Conservation (phyloP, 306 rosid genomes). For the Aeschynomene evenia region DNA sequence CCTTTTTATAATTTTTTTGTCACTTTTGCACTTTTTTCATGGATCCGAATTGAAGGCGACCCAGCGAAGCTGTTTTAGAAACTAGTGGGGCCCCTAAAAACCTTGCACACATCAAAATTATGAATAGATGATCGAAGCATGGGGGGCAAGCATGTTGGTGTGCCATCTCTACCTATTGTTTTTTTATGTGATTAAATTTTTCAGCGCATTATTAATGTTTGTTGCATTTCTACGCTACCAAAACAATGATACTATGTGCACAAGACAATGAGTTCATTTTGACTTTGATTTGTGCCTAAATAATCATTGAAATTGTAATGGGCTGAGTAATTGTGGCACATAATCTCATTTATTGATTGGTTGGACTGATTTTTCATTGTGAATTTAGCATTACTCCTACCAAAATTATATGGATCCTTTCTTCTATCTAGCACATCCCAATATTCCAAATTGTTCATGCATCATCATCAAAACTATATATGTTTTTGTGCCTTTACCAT, state of each 20-base stretch:
- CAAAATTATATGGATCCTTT: background rate
- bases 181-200: background rate
- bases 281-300: no score
- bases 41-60: slow-evolving; percentile 13
- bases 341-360: no score
- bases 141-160: slow-evolving; percentile 50
- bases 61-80: background rate
- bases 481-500: background rate
- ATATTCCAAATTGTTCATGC: no score
- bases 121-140: slow-evolving; percentile 24
- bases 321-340: no score
- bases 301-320: no score
- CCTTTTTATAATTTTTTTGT: background rate
- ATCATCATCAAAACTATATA: no score
- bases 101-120: background rate
- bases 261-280: no score
- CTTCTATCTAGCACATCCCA: background rate
- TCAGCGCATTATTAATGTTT: slow-evolving; percentile 44
- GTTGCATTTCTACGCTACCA: slow-evolving; percentile 55
- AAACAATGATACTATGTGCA: no score
- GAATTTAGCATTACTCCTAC: no score
- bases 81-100: background rate
- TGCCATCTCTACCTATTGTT: slow-evolving; percentile 17
- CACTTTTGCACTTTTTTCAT: slow-evolving; percentile 22
- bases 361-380: no score